Percentiles rank a stretch among this genome's conserved stretches.
phyloP scores from a whole-genome alignment of 1,284 basidiomycete species.

The Cutaneotrichosporon cyanovorans region DNA sequence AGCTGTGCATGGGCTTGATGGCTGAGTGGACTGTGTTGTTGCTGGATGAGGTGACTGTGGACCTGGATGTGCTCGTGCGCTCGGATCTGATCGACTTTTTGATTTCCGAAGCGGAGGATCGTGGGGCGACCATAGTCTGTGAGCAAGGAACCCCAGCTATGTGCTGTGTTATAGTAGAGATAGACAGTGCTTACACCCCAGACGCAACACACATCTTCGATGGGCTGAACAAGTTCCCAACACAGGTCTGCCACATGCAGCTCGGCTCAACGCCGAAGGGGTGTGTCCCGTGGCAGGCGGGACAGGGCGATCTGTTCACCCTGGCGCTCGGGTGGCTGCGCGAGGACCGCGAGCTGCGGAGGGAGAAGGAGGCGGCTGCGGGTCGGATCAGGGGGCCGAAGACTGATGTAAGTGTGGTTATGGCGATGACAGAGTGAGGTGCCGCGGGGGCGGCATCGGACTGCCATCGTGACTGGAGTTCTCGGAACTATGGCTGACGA shows the following conservation, averaged over 20 bases:
- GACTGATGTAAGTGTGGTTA: constrained; percentile 55
- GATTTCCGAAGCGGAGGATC: constrained; percentile 66
- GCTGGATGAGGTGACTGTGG: constrained; percentile 95
- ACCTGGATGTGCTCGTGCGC: constrained; percentile 94
- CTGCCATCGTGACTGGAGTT: too few relatives aligned
- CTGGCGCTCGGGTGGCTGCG: constrained; percentile 76
- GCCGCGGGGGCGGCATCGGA: too few relatives aligned
- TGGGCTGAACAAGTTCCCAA: constrained; percentile 76
- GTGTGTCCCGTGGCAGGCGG: constrained; percentile 62
- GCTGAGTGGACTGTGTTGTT: constrained; percentile 86
- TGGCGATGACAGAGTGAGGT: too few relatives aligned
- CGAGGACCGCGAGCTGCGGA: constrained; percentile 63
- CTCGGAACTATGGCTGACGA: too few relatives aligned
- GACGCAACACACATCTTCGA: constrained; percentile 96
- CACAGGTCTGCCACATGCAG: constrained; percentile 81
- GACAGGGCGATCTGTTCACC: constrained; percentile 54
- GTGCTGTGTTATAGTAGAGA: too few relatives aligned
- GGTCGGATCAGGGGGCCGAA: constrained; percentile 64
- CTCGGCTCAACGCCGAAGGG: constrained; percentile 59
- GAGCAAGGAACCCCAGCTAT: too few relatives aligned
- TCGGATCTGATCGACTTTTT: constrained; percentile 84
- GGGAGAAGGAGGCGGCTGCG: constrained; percentile 54
- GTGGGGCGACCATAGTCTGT: constrained; percentile 87
- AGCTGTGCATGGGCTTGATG: constrained; percentile 97
- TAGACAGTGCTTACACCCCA: not conserved